A percentile compares a stretch with the other conserved stretches of the same genome.
These are phyloP conservation scores for Caryocar brasiliense DNA, from an alignment of 441 rosid species.

Conservation along the genomic window DNA sequence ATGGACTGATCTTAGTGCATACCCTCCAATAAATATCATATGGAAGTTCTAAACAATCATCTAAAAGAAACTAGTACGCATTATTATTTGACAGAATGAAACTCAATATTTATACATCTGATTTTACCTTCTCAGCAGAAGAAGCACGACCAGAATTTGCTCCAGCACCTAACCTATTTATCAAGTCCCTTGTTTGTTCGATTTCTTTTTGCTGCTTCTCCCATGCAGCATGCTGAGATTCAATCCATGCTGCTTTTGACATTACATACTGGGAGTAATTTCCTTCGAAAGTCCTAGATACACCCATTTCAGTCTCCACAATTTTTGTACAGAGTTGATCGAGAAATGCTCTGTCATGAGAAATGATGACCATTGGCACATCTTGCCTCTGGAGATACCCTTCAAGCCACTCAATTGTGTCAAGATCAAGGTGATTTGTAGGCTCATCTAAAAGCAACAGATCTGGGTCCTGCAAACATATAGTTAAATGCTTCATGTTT, in stretches of 20 bases:
- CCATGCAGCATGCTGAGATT: constrained; percentile 74
- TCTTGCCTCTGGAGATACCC: constrained; percentile 78
- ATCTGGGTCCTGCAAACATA: constrained; percentile 65
- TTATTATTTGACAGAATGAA: not conserved
- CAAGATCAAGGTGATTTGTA: constrained; percentile 90
- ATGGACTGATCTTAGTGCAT: not conserved
- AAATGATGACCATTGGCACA: constrained; percentile 90
- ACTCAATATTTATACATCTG: not conserved
- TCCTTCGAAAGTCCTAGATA: constrained; percentile 68
- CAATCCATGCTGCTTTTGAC: constrained; percentile 70
- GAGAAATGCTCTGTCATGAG: constrained; percentile 92
- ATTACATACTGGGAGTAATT: constrained; percentile 75
- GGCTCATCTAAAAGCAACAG: constrained; percentile 89
- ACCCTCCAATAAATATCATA: not conserved
- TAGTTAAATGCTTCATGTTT: not conserved
- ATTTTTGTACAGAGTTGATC: constrained; percentile 91
- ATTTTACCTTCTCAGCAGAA: constrained; percentile 78
- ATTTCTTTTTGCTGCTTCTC: constrained; percentile 89
- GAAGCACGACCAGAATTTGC: constrained; percentile 91
- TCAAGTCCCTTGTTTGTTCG: constrained; percentile 64
- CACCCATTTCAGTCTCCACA: constrained; percentile 94
- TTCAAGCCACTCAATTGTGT: constrained; percentile 96
- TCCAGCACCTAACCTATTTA: constrained; percentile 67
- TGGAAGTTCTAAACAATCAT: not conserved
- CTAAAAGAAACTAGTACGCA: not conserved